Evolutionary conservation across 805 yeast species (phyloP).

Genomic region (Cyberlindnera xishuangbannaensis): DNA sequence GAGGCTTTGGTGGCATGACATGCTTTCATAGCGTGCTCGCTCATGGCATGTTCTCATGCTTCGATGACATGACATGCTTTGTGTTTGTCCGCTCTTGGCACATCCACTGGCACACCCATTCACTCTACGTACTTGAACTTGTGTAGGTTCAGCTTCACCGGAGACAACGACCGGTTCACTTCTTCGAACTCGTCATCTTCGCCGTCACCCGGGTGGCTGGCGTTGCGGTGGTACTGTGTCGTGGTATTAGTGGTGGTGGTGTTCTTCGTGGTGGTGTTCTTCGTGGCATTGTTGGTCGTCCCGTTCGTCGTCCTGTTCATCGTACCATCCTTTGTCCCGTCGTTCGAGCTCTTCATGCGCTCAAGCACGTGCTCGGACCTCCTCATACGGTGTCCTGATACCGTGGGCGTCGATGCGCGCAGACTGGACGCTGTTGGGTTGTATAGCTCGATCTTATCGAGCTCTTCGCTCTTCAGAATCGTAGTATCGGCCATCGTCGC

Average conservation of each 20-base stretch:
- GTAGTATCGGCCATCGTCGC: constrained; percentile 7
- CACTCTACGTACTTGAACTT: constrained; percentile 17
- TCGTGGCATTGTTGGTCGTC: not conserved
- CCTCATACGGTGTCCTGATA: too few species aligned
- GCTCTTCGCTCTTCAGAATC: constrained; percentile 12
- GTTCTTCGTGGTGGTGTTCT: too few species aligned
- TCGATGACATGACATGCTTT: too few species aligned
- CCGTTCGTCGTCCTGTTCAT: not conserved
- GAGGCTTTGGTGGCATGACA: too few species aligned
- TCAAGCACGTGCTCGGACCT: too few species aligned
- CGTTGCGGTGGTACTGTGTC: too few species aligned
- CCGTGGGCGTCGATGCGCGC: not conserved
- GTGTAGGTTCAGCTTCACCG: constrained; percentile 19
- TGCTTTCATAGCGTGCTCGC: too few species aligned
- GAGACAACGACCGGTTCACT: constrained; percentile 17
- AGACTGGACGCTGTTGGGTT: constrained; percentile 1
- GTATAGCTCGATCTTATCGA: constrained; percentile 11
- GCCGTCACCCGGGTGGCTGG: not conserved
- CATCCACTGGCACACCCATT: too few species aligned
- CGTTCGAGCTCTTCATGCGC: too few species aligned
- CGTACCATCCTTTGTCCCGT: too few species aligned
- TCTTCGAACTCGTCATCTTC: constrained; percentile 17
- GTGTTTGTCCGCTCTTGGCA: too few species aligned
- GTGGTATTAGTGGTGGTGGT: not conserved
- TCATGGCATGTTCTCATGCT: too few species aligned